Conservation (phyloP, 768 basidiomycete genomes). For the Chlorophyllum brunneum region DNA sequence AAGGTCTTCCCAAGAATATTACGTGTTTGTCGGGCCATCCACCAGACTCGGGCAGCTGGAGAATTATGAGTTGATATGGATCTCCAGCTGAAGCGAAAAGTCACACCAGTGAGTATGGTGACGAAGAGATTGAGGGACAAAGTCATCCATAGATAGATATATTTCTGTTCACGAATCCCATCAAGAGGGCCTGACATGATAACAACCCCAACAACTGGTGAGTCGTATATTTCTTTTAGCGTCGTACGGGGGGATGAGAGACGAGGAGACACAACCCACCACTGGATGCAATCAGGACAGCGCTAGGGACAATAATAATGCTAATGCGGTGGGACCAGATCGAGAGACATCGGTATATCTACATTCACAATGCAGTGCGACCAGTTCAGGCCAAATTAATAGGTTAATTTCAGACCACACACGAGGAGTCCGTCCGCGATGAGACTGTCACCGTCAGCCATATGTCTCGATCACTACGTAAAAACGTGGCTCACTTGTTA, state of each 20-base stretch:
- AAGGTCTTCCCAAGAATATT: constrained; percentile 21
- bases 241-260: background rate
- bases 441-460: background rate
- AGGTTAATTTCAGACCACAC: background rate
- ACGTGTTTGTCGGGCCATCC: constrained; percentile 25
- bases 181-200: background rate
- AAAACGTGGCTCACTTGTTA: background rate
- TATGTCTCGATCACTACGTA: background rate
- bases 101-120: background rate
- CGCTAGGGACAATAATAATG: background rate
- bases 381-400: background rate
- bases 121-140: background rate
- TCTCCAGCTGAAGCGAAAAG: background rate
- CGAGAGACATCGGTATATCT: background rate
- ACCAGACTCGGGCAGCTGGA: constrained; percentile 28
- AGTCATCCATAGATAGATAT: background rate
- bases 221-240: no score
- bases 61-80: background rate
- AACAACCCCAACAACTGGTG: background rate
- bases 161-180: background rate
- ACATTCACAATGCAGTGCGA: background rate
- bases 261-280: background rate
- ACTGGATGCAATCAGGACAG: background rate
- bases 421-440: background rate
- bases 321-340: background rate